phyloP scores from a whole-genome alignment of 805 yeast species.

The Candida ficus region DNA sequence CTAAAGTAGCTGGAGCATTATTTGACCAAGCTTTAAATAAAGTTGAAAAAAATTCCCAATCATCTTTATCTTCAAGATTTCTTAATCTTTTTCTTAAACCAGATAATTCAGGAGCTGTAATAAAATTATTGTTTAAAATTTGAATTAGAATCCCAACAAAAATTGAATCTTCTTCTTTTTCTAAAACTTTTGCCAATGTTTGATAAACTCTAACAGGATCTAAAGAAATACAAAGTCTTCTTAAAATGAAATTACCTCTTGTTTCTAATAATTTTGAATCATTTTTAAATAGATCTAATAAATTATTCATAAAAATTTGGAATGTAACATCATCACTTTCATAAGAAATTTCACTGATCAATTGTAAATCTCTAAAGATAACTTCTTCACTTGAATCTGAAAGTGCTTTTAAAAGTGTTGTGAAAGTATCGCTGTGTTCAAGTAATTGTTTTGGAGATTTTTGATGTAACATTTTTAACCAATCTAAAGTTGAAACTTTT shows the following conservation, averaged over 20 bases:
- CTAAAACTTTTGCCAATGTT: conserved; percentile 71
- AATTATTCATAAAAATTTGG: conserved; percentile 64
- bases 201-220: conserved; percentile 81
- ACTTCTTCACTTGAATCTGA: conserved; percentile 72
- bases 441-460: conserved; percentile 57
- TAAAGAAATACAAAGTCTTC: conserved; percentile 76
- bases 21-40: conserved; percentile 89
- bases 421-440: conserved; percentile 58
- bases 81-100: conserved; percentile 64
- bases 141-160: conserved; percentile 82
- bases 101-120: conserved; percentile 79
- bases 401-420: conserved; percentile 69
- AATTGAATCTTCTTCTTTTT: conserved; percentile 51
- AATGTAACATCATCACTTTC: conserved; percentile 74
- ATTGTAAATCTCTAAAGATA: conserved; percentile 63
- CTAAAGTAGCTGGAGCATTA: conserved; percentile 82
- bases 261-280: conserved; percentile 64
- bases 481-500: conserved; percentile 77
- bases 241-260: conserved; percentile 76
- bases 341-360: conserved; percentile 66
- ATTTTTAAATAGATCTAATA: conserved; percentile 62
- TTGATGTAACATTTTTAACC: conserved; percentile 79
- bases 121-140: conserved; percentile 76
- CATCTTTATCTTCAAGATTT: conserved; percentile 55
- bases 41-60: conserved; percentile 64